Conservation (phyloP, 1,284 basidiomycete species). For the Paramarasmius palmivorus region DNA sequence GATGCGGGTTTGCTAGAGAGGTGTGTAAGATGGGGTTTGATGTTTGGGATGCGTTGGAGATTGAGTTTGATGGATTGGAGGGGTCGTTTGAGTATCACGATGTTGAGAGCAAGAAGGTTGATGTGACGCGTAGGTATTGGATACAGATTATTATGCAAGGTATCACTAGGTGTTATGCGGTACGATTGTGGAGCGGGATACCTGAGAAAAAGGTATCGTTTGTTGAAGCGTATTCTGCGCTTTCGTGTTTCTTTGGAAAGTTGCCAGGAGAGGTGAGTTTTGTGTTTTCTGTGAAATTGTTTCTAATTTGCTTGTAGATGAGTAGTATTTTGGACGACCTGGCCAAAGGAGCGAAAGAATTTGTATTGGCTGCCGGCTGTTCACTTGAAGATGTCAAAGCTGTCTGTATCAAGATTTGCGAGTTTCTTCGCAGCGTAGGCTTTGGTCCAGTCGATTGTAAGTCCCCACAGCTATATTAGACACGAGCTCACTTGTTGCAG, state of each 20-base stretch:
- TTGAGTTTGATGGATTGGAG: slow-evolving; percentile 28
- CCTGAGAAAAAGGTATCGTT: slow-evolving; percentile 32
- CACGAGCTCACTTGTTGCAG: slow-evolving; percentile 14
- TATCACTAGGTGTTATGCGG: slow-evolving; percentile 28
- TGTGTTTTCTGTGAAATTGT: background rate
- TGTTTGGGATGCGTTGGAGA: slow-evolving; percentile 52
- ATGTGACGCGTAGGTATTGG: slow-evolving; percentile 2
- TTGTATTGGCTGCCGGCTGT: slow-evolving; percentile 28
- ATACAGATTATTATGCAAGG: background rate
- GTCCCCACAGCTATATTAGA: slow-evolving; percentile 9
- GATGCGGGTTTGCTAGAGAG: slow-evolving; percentile 36
- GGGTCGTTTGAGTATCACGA: background rate
- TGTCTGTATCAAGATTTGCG: slow-evolving; percentile 43
- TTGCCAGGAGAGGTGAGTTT: slow-evolving; percentile 42
- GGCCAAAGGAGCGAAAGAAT: slow-evolving; percentile 38
- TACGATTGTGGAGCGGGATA: slow-evolving; percentile 41
- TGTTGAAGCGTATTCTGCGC: slow-evolving; percentile 46
- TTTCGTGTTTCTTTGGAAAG: slow-evolving; percentile 58
- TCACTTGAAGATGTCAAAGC: slow-evolving; percentile 25
- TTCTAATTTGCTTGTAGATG: slow-evolving; percentile 26
- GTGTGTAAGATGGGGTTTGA: slow-evolving; percentile 46
- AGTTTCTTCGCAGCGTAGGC: slow-evolving; percentile 45
- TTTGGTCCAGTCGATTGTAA: slow-evolving; percentile 41
- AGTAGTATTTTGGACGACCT: slow-evolving; percentile 39
- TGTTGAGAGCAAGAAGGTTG: background rate